Evolutionary conservation across 495 filamentous ascomycete genomes (phyloP), one percentile per base, ranked within the genome.

Genomic region (Penicillium paradoxum): DNA sequence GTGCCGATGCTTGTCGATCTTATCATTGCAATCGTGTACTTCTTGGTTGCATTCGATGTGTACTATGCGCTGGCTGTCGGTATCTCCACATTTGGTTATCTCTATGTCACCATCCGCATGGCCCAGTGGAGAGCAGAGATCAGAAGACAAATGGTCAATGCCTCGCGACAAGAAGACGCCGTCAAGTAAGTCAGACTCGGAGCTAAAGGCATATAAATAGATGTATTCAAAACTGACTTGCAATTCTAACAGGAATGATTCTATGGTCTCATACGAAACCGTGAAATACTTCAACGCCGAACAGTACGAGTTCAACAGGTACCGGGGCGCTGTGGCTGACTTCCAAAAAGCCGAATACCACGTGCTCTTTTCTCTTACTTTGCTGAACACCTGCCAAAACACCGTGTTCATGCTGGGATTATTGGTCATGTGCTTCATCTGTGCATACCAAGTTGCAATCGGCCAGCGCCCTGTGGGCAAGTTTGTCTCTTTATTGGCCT

Each of bases 201-300:
- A 25, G 18, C 19, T 14, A 2, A 32, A 11, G 29, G 2, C 9
- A 32, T 9, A 6, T 32, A 32, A 6, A 32, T 9, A 36, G 19
- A 21, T 37, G 27, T 8, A 27, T n/a, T 8, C 19, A 42, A 36
- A n/a, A 30, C 39, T 48, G 29, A 54, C 54, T 39, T n/a, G 27
- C 22, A 11, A 30, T 43, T 6, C 5, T 38, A 6, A 1, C 47
- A 85, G 82, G 73, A 97, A 97, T 59, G 95, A 98, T 64, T 97
- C 93, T 0, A 95, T 98, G 80, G 84, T 91, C 32, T 93, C 91
- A 10, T 98, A 97, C 66, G 93, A 98, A 69, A 97, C 93, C 21
- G 93, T 98, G 62, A 97, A 98, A 67, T 97, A 97, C 64, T 98
- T 98, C 79, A 97, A 97, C 63, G 92, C 93, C 2, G 93, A 98